Percentiles rank a stretch among this genome's conserved stretches.
These are phyloP conservation scores for Xylariaceae sp. DNA, from an alignment of 2,329 filamentous ascomycete species.

Conservation along the genomic window DNA sequence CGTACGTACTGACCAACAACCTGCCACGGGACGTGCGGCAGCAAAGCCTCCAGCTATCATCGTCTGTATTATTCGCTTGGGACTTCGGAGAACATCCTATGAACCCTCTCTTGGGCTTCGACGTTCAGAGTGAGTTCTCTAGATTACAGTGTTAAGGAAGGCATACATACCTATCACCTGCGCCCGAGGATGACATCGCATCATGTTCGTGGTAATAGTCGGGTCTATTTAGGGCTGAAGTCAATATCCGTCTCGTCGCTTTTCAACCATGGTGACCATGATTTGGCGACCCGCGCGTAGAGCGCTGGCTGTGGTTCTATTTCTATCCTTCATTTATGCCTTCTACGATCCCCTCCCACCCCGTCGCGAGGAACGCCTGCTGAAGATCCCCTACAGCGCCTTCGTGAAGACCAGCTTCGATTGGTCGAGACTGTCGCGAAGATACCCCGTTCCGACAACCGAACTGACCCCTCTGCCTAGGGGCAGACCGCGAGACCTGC, in stretches of 20 bases:
- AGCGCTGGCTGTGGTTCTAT: neutral
- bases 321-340: neutral
- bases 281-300: neutral
- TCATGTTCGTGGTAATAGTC: neutral
- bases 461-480: constrained; percentile 12
- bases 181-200: neutral
- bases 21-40: no score
- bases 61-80: no score
- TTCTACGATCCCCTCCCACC: neutral
- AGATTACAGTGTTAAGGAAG: neutral
- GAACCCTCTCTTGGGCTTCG: neutral
- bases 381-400: neutral
- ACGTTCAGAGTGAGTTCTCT: neutral
- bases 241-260: neutral
- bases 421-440: constrained; percentile 13
- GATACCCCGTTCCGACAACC: constrained; percentile 8
- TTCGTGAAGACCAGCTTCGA: constrained; percentile 16
- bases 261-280: neutral
- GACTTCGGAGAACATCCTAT: neutral
- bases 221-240: neutral
- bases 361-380: neutral
- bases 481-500: constrained; percentile 11
- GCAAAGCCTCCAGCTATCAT: no score
- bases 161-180: neutral
- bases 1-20: no score